Conservation (phyloP, 192 early-diverging fungal genomes). For the Linnemannia zychae region DNA sequence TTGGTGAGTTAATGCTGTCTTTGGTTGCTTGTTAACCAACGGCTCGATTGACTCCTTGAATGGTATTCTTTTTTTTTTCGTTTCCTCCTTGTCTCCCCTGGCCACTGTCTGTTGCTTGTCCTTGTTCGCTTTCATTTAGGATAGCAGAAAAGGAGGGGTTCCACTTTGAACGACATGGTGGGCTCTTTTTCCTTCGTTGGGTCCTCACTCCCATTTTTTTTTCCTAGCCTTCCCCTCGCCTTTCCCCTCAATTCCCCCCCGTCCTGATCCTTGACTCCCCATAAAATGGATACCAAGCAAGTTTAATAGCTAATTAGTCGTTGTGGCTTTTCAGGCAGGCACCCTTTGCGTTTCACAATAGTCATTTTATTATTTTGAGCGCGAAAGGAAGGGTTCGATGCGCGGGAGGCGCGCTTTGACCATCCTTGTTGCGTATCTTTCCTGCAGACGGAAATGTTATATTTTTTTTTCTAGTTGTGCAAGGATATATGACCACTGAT, state of each 20-base stretch:
- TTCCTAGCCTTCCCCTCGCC: not conserved
- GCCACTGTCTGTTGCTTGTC: no score
- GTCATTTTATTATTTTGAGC: not conserved
- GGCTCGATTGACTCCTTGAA: not conserved
- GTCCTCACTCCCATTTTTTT: not conserved
- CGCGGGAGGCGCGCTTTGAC: no score
- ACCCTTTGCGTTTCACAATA: constrained; percentile 1
- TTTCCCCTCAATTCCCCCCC: not conserved
- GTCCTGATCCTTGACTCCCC: not conserved
- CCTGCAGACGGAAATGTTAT: no score
- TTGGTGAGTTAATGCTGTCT: not conserved
- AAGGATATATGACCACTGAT: no score
- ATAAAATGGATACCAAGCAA: not conserved
- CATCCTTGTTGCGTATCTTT: no score
- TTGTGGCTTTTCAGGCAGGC: not conserved
- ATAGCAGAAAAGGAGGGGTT: no score
- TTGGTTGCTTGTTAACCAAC: not conserved
- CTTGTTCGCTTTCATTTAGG: no score
- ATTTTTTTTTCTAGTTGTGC: no score
- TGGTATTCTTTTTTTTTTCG: no score
- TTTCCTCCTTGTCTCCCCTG: no score
- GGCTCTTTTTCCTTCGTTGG: not conserved
- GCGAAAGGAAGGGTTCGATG: no score
- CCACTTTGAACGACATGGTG: not conserved
- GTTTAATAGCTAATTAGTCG: not conserved